A percentile compares a stretch with the other conserved stretches of the same genome.
Conservation (phyloP, 139 green algal genomes). For the Monoraphidium neglectum region DNA sequence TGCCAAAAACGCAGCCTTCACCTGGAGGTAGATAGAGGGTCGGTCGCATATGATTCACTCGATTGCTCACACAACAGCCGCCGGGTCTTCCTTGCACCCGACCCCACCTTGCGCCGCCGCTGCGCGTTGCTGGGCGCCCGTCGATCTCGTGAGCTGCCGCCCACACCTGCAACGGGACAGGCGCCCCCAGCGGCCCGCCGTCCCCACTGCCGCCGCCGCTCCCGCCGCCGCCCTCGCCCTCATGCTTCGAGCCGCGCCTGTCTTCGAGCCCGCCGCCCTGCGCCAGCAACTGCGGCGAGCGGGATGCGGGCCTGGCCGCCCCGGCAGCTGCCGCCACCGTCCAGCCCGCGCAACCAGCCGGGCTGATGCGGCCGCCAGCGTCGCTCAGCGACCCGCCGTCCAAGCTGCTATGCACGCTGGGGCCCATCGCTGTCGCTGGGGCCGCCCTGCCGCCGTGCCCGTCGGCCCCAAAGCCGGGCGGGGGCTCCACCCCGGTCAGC, state of each 20-base stretch:
- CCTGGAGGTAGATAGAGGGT: too few relatives aligned
- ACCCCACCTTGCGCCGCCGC: not conserved
- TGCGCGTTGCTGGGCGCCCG: conserved; percentile 25
- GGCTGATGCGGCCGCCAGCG: not conserved
- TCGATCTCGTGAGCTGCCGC: conserved; percentile 28
- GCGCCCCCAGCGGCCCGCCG: not conserved
- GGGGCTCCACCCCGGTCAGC: conserved; percentile 18
- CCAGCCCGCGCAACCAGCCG: not conserved
- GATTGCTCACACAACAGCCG: too few relatives aligned
- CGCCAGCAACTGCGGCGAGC: too few relatives aligned
- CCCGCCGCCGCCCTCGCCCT: not conserved
- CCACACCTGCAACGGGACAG: conserved; percentile 18
- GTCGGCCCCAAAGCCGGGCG: not conserved
- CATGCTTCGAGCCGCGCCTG: not conserved
- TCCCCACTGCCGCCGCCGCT: not conserved
- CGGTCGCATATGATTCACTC: too few relatives aligned
- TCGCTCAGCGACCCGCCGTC: too few relatives aligned
- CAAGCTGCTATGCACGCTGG: conserved; percentile 14
- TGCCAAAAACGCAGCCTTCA: too few relatives aligned
- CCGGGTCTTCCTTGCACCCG: too few relatives aligned
- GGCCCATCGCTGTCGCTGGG: not conserved
- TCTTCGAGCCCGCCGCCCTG: not conserved
- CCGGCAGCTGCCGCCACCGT: not conserved
- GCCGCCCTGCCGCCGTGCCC: not conserved
- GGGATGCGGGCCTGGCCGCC: not conserved